Base-by-base conservation (phyloP, 805 yeast species). In the Metschnikowia kunwiensis region DNA sequence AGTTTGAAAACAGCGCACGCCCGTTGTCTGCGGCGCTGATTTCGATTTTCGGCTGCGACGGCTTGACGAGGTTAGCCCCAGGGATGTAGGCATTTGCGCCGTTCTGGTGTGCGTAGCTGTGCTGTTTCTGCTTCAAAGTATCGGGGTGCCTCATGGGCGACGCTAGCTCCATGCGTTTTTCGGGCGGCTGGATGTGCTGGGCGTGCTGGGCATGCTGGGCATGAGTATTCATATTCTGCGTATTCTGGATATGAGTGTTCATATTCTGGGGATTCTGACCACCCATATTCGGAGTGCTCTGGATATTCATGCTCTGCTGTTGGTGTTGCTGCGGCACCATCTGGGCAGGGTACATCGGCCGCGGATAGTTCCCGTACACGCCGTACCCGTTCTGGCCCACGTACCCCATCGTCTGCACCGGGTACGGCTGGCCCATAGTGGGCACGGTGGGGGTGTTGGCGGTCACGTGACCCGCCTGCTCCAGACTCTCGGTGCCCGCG, bases 81-180 rank as follows among this genome's bases (percentile, higher is more conserved):
- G 40, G 35, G 12, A 34, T 30, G 3, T 17, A 28, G 16, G 27
- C 5, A 11, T 13, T 10, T 5, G 36, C 14, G 15, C 13, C 11
- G 19, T 20, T 22, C 10, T 27, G 31, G 16, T 14, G n/a, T 10
- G 11, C 16, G 14, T n/a, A n/a, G 24, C 22, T 5, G 33, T 19
- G 20, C 32, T 27, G 30, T 17, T 15, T 13, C 17, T 24, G 5
- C 11, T 22, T 11, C 11, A 17, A 4, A n/a, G 29, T 7, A 5
- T 8, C 41, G 30, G 5, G 43, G 29, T 55, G 63, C 30, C 58
- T 49, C 29, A 55, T 46, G 2, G 68, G 69, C 3, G 68, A 63
- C n/a, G 65, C 57, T 50, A 36, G 73, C 70, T 48, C 77, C 47
- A 40, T 63, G 57, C 49, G 68, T 58, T 47, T 61, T 63, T 40